A percentile compares a stretch with the other conserved stretches of the same genome.
phyloP scores from a whole-genome alignment of 1,284 basidiomycete species.

The Ustilago hordei region DNA sequence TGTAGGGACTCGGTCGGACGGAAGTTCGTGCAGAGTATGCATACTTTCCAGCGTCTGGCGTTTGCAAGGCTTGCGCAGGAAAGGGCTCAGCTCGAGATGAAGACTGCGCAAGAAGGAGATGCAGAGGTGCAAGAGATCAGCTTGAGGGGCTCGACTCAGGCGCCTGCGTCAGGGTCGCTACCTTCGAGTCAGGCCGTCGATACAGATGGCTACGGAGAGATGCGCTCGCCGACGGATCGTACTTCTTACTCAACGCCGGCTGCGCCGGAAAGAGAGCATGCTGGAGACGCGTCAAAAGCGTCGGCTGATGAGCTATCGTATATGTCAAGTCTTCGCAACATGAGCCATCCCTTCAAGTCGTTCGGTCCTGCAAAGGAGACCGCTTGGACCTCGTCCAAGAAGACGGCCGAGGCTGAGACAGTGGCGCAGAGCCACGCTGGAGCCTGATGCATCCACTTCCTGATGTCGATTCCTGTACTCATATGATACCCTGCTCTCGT shows the following conservation, averaged over 20 bases:
- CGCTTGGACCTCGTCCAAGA: neutral
- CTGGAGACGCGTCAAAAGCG: neutral
- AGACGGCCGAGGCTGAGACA: neutral
- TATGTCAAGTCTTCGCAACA: constrained; percentile 15
- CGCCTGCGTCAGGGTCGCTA: constrained; percentile 5
- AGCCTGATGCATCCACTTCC: neutral
- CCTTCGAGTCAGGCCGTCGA: constrained; percentile 3
- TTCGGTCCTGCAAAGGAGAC: constrained; percentile 29
- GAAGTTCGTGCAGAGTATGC: constrained; percentile 83
- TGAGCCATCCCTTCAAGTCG: constrained; percentile 19
- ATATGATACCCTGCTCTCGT: neutral
- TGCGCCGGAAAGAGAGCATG: constrained; percentile 7
- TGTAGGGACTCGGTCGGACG: constrained; percentile 75
- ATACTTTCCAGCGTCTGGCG: constrained; percentile 90
- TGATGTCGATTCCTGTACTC: neutral
- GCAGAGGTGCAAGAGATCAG: constrained; percentile 28
- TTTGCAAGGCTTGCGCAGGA: constrained; percentile 67
- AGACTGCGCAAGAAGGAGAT: neutral
- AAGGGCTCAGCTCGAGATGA: constrained; percentile 33
- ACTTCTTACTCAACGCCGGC: neutral
- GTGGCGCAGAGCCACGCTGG: neutral
- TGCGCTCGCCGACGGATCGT: constrained; percentile 6
- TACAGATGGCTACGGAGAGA: constrained; percentile 3
- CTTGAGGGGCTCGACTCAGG: constrained; percentile 7
- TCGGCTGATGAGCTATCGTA: constrained; percentile 17